Evolutionary conservation across 176 grass and related monocot genomes (phyloP).

Genomic region (Paspalum vaginatum): DNA sequence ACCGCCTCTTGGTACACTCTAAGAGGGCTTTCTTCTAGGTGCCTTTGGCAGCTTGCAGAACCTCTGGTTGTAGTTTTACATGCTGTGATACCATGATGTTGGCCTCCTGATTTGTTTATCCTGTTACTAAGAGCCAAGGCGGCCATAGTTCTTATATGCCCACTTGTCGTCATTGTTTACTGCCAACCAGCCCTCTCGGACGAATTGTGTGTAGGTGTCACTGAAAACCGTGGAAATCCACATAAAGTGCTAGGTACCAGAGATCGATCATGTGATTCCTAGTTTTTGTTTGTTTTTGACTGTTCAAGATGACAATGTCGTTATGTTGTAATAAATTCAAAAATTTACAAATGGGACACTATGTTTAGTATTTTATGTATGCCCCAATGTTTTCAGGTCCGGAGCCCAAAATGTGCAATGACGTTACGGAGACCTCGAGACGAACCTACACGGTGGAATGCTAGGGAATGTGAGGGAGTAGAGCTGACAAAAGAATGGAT

Average conservation of each 20-base stretch:
- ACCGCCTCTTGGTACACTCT: no score
- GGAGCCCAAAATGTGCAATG: not conserved
- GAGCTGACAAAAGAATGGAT: no score
- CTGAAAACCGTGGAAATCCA: slow-evolving; percentile 42
- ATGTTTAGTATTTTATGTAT: not conserved
- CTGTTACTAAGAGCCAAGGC: not conserved
- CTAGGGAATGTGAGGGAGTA: no score
- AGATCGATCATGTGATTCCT: slow-evolving; percentile 39
- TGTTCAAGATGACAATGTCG: not conserved
- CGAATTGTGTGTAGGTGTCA: slow-evolving; percentile 44
- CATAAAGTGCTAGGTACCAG: slow-evolving; percentile 28
- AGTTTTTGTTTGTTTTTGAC: slow-evolving; percentile 33
- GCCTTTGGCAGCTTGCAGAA: slow-evolving; percentile 38
- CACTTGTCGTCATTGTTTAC: slow-evolving; percentile 14
- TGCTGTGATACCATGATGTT: slow-evolving; percentile 35
- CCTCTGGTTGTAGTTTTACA: slow-evolving; percentile 46
- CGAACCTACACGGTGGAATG: no score
- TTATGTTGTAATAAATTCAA: slow-evolving; percentile 47
- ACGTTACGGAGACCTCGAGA: no score
- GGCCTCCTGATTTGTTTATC: slow-evolving; percentile 32
- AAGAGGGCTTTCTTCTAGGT: no score
- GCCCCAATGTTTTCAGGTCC: not conserved
- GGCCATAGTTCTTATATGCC: slow-evolving; percentile 8
- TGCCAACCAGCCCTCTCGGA: not conserved
- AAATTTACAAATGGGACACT: not conserved